Evolutionary conservation across 1,284 basidiomycete genomes (phyloP).

Genomic region (Amylostereum areolatum): DNA sequence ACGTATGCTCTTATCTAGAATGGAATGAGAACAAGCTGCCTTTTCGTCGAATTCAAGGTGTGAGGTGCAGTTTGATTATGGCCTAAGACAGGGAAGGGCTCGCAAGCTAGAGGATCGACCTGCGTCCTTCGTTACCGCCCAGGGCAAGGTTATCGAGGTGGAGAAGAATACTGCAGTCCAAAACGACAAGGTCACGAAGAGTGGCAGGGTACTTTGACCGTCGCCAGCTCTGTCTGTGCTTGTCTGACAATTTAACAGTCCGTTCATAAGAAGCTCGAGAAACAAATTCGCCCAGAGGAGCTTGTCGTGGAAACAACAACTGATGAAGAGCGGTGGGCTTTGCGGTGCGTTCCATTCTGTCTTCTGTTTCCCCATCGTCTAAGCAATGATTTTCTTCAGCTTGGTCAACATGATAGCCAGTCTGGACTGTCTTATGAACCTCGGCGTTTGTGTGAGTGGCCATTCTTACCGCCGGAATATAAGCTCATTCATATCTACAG

Average conservation of each 20-base stretch:
- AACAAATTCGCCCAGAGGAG: conserved; percentile 61
- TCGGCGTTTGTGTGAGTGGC: conserved; percentile 41
- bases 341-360: conserved; percentile 38
- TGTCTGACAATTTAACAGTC: conserved; percentile 29
- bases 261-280: conserved; percentile 77
- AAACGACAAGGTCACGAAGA: conserved; percentile 54
- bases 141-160: conserved; percentile 65
- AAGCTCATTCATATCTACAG: conserved; percentile 24
- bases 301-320: conserved; percentile 43
- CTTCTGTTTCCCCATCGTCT: background rate
- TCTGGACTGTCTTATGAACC: conserved; percentile 39
- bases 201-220: conserved; percentile 49
- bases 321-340: conserved; percentile 67
- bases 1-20: background rate
- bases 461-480: background rate
- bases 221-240: background rate
- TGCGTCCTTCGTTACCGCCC: conserved; percentile 48
- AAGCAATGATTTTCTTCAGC: conserved; percentile 29
- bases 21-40: background rate
- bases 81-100: conserved; percentile 52
- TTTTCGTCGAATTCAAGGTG: conserved; percentile 43
- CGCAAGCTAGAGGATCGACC: conserved; percentile 53
- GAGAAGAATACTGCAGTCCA: conserved; percentile 48
- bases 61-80: conserved; percentile 75
- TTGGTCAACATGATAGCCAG: conserved; percentile 59